A percentile compares a stretch with the other conserved stretches of the same genome.
These are phyloP conservation scores for Myriosclerotinia duriaeana DNA, from an alignment of 2,329 filamentous ascomycete species.

Conservation along the genomic window DNA sequence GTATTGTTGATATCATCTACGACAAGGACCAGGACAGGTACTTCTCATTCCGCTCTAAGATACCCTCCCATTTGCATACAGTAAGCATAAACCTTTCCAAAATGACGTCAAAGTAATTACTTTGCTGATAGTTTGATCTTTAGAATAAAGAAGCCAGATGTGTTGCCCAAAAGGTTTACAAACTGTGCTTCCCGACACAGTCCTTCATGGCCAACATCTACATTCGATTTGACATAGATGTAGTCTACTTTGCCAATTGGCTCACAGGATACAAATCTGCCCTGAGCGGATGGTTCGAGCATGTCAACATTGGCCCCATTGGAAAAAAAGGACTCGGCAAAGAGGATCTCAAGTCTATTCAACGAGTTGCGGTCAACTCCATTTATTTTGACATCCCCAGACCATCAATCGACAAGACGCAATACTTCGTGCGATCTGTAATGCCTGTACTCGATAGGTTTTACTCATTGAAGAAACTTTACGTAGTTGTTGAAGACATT, in stretches of 20 bases:
- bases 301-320: conserved; percentile 3
- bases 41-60: neutral
- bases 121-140: neutral
- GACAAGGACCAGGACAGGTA: conserved; percentile 15
- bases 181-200: conserved; percentile 5
- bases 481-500: conserved; percentile 14
- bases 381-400: neutral
- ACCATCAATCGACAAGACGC: too few relatives aligned
- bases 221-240: conserved; percentile 10
- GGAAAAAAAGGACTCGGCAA: conserved; percentile 12
- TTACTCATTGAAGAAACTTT: neutral
- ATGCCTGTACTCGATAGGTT: neutral
- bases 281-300: conserved; percentile 5
- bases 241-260: conserved; percentile 9
- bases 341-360: conserved; percentile 1
- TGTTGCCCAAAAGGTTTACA: neutral
- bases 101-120: neutral
- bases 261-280: neutral
- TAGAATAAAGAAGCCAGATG: conserved; percentile 9
- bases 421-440: neutral
- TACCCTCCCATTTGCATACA: conserved; percentile 6
- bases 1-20: conserved; percentile 16
- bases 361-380: conserved; percentile 7
- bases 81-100: neutral
- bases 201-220: conserved; percentile 1